These are phyloP conservation scores for Scorias spongiosa DNA, from an alignment of 2,329 filamentous ascomycete genomes.

Conservation along the genomic window DNA sequence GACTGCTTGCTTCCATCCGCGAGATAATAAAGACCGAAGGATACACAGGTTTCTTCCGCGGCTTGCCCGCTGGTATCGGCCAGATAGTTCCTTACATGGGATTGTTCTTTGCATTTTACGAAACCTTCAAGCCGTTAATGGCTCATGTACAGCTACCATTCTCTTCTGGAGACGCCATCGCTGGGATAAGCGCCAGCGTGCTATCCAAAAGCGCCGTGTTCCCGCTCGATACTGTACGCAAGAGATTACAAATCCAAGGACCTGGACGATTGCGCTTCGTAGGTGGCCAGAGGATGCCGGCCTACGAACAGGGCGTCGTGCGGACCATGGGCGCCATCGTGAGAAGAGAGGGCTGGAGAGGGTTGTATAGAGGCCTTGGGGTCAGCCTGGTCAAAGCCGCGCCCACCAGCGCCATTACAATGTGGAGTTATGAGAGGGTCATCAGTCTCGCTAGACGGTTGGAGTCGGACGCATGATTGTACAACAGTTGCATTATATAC, in stretches of 20 bases:
- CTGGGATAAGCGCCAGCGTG: constrained; percentile 66
- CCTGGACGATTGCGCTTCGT: constrained; percentile 67
- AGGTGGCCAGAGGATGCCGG: constrained; percentile 57
- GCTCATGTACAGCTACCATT: constrained; percentile 38
- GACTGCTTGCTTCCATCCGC: constrained; percentile 50
- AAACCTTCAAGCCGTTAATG: constrained; percentile 42
- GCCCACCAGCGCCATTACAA: constrained; percentile 79
- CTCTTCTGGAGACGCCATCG: constrained; percentile 67
- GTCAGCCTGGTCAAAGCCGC: constrained; percentile 88
- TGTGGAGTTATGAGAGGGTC: constrained; percentile 83
- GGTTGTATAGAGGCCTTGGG: constrained; percentile 73
- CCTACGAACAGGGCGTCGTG: constrained; percentile 54
- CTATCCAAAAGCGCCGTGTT: constrained; percentile 82
- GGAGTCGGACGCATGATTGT: background rate
- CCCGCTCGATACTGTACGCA: constrained; percentile 81
- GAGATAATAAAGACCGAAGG: constrained; percentile 70
- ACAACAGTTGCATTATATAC: no score
- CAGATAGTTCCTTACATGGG: constrained; percentile 97
- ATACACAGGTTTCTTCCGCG: constrained; percentile 67
- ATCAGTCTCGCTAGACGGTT: constrained; percentile 37
- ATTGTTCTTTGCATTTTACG: constrained; percentile 83
- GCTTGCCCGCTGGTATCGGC: constrained; percentile 61
- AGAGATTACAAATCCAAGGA: constrained; percentile 88
- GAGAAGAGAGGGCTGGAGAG: constrained; percentile 56
- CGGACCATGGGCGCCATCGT: constrained; percentile 55